Evolutionary conservation across 305 asterid species (phyloP).

Genomic region (Rubia balearica): DNA sequence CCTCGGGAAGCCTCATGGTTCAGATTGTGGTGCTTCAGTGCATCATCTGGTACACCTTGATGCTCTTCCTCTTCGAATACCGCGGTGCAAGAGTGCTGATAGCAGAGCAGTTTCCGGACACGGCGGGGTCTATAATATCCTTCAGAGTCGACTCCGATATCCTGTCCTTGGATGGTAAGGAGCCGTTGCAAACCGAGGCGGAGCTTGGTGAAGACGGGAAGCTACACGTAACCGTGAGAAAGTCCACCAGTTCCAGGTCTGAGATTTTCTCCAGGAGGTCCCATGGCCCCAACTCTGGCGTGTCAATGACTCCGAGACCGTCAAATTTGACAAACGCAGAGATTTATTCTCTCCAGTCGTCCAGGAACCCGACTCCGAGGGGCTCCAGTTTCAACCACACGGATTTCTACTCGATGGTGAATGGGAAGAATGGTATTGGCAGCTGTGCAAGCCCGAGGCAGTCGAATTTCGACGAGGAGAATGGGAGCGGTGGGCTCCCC

Average conservation of each 20-base stretch:
- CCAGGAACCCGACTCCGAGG: slow-evolving; percentile 49
- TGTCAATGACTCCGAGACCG: slow-evolving; percentile 42
- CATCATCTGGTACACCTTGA: slow-evolving; percentile 44
- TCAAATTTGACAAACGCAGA: slow-evolving; percentile 44
- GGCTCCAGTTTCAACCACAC: slow-evolving; percentile 42
- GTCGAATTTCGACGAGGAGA: slow-evolving; percentile 40
- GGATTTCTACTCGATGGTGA: slow-evolving; percentile 42
- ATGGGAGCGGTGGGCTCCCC: slow-evolving; percentile 27
- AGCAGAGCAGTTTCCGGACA: slow-evolving; percentile 46
- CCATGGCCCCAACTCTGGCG: slow-evolving; percentile 30
- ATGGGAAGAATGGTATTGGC: slow-evolving; percentile 23
- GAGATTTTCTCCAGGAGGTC: slow-evolving; percentile 40
- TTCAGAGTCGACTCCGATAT: slow-evolving; percentile 43
- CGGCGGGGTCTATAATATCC: slow-evolving; percentile 37
- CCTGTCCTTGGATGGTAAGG: slow-evolving; percentile 40
- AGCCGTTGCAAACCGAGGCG: slow-evolving; percentile 40
- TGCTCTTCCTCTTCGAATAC: slow-evolving; percentile 43
- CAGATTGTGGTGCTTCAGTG: slow-evolving; percentile 45
- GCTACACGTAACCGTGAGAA: slow-evolving; percentile 42
- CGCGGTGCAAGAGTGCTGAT: slow-evolving; percentile 44
- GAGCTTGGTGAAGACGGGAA: slow-evolving; percentile 49
- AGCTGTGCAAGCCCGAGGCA: slow-evolving; percentile 36
- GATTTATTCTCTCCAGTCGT: slow-evolving; percentile 40
- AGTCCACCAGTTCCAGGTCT: slow-evolving; percentile 42
- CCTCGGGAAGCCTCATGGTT: slow-evolving; percentile 42